Conservation (phyloP, 768 basidiomycete genomes). For the Pleurotus giganteus region DNA sequence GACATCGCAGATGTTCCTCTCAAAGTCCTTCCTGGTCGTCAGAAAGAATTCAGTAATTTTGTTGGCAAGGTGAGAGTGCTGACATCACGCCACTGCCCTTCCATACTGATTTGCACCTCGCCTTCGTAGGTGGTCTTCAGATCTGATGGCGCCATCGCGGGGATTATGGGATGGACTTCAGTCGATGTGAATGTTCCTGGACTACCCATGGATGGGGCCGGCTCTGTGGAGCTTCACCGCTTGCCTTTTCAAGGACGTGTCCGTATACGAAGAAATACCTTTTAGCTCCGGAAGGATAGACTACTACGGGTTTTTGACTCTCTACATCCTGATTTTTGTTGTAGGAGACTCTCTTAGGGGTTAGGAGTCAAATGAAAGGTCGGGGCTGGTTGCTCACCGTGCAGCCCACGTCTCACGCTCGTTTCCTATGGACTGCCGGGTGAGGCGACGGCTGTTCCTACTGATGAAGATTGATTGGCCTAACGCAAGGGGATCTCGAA, state of each 20-base stretch:
- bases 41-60: slow-evolving; percentile 74
- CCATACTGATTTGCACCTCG: slow-evolving; percentile 2
- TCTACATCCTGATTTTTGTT: not conserved
- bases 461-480: too few species aligned
- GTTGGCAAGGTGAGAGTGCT: slow-evolving; percentile 68
- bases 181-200: slow-evolving; percentile 61
- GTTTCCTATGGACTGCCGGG: too few species aligned
- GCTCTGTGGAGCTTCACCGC: slow-evolving; percentile 52
- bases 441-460: too few species aligned
- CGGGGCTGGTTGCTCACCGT: too few species aligned
- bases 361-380: too few species aligned
- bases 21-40: slow-evolving; percentile 73
- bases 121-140: slow-evolving; percentile 65
- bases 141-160: slow-evolving; percentile 62
- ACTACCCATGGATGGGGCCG: slow-evolving; percentile 44
- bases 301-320: not conserved
- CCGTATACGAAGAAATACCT: slow-evolving; percentile 55
- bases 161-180: slow-evolving; percentile 61
- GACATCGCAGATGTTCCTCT: slow-evolving; percentile 72
- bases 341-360: not conserved
- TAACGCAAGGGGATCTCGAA: too few species aligned
- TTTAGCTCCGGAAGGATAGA: not conserved
- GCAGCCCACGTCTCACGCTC: too few species aligned
- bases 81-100: slow-evolving; percentile 1
- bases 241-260: slow-evolving; percentile 71